Percentiles rank a stretch among this genome's conserved stretches.
Conservation (phyloP, 352 stramenopile species). For the Phytophthora citrophthora region DNA sequence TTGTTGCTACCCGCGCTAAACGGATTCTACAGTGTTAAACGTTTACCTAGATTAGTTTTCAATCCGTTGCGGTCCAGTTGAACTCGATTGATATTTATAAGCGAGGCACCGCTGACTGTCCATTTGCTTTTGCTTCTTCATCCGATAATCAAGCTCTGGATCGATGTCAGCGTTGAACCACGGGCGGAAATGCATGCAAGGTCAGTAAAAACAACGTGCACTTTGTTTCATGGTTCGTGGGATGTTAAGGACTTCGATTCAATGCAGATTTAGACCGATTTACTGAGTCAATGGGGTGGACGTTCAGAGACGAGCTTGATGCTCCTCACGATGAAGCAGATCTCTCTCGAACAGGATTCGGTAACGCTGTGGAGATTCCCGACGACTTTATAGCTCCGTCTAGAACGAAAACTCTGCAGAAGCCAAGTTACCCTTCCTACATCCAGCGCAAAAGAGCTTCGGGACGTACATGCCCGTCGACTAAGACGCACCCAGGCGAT, state of each 20-base stretch:
- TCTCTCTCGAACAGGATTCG: constrained; percentile 44
- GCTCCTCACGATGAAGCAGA: constrained; percentile 24
- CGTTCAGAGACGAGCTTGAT: constrained; percentile 42
- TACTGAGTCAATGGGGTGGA: constrained; percentile 66
- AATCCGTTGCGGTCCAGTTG: no score
- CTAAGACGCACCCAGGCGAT: constrained; percentile 11
- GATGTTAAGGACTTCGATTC: background rate
- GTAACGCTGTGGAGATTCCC: constrained; percentile 39
- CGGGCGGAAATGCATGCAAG: constrained; percentile 28
- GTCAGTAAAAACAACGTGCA: constrained; percentile 1
- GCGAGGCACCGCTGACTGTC: background rate
- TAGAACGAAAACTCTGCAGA: constrained; percentile 17
- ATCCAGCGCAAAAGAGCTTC: constrained; percentile 44
- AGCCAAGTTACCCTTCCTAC: constrained; percentile 2
- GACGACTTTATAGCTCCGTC: constrained; percentile 45
- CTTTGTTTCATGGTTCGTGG: background rate
- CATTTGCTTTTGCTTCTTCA: no score
- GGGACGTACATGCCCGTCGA: constrained; percentile 12
- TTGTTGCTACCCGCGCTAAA: no score
- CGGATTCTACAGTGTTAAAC: no score
- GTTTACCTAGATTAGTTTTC: no score
- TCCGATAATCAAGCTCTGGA: no score
- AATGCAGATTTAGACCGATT: constrained; percentile 64
- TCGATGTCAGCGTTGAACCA: constrained; percentile 17
- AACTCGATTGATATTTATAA: constrained; percentile 1